Base-by-base conservation (phyloP, 1,284 basidiomycete genomes). In the Exsudoporus floridanus region DNA sequence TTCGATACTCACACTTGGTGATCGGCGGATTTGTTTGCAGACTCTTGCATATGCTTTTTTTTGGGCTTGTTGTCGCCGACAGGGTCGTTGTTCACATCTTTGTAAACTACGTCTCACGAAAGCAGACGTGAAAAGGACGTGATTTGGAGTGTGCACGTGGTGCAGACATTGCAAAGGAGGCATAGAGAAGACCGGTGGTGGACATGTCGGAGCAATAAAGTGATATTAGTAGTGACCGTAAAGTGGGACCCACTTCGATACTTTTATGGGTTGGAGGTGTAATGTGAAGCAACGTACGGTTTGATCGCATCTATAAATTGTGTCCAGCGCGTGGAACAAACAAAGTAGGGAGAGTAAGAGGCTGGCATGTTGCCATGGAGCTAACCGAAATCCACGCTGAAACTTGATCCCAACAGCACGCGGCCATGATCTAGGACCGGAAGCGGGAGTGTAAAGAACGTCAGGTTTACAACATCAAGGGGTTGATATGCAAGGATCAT, bases 391-490 rank as follows among this genome's bases (percentile, higher is more conserved):
- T 47, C 8, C 18, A 40, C 25, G 35, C 16, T 36, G 25, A 39
- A 54, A 35, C 36, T 23, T 58, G 37, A 40, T 31, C 40, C 30
- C 30, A 38, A 46, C n/a, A n/a, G 23, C n/a, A 52, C 27, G 38
- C 37, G 37, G 30, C n/a, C 28, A 45, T n/a, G 16, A 23, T 8
- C 37, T 7, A 16, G 33, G 46, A 14, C 21, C 33, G 35, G 39
- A 56, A 51, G 27, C 16, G 47, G 36, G 21, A 13, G 19, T 9
- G 7, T 18, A 18, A 30, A 27, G 27, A 35, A 40, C 16, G 21
- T 54, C 43, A 8, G 28, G 52, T 35, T 60, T 39, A 52, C 54
- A 41, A 37, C 47, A 57, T 37, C 27, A 13, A 14, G n/a, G 30
- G 44, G 21, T 35, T 7, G 39, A 31, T 52, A 18, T 7, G 10